Base-by-base conservation (phyloP, 345 rosid genomes). In the Clausena lansium region DNA sequence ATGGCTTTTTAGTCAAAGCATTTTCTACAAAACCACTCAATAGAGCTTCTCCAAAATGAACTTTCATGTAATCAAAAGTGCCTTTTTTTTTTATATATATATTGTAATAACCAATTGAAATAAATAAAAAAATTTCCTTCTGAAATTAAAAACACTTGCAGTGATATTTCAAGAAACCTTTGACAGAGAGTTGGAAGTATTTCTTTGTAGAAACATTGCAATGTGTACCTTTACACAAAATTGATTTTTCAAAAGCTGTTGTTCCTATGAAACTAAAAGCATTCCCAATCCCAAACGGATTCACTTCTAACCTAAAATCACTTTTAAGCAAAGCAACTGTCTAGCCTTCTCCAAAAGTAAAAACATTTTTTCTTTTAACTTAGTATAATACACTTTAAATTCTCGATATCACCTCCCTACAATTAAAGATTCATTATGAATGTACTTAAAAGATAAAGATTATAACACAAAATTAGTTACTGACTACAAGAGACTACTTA, bases 401-500 rank as follows among this genome's bases (percentile, higher is more conserved):
- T n/a, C 61, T 20, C 25, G 3, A 57, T n/a, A 9, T 28, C 61
- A 58, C 61, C 9, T 7, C 61, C n/a, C 3, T 7, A 47, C 7
- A 14, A 69, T 45, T 41, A 20, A 25, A 69, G 58, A n/a, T 35
- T 3, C 27, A 15, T 36, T 17, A 24, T 11, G 38, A 45, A n/a
- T 7, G 32, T 54, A 30, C 19, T 30, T 10, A 33, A 74, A 5
- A 22, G 27, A 41, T 0, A 22, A 33, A 7, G 11, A 71, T 9
- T 7, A 5, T 25, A 5, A 60, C 15, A 60, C 36, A 32, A 7
- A 70, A 45, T 25, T 35, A 57, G 17, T 65, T 65, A 35, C 15
- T 35, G 47, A 35, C 30, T 5, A 60, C 75, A 33, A 76, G 38
- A 62, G 32, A 35, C 15, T 36, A 32, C 41, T 84, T 83, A 93